Base-by-base conservation (phyloP, 306 rosid genomes). In the Canavalia gladiata region DNA sequence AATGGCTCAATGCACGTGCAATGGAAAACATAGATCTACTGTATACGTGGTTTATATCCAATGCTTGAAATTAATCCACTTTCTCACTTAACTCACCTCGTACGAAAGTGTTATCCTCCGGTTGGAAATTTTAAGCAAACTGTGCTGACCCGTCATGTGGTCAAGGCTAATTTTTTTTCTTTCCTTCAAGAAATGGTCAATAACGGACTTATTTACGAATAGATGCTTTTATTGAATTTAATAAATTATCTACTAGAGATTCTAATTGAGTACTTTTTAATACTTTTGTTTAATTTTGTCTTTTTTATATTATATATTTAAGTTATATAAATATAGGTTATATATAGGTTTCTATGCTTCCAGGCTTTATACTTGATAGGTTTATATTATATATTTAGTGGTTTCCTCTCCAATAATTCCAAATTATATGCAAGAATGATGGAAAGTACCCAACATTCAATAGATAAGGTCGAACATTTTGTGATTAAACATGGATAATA, bases 1-100 rank as follows among this genome's bases (percentile, higher is more conserved):
- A 73, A 64, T 75, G 28, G 64, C 80, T 81, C 84, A 73, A 64
- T 75, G 28, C 84, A 74, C 84, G 84, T 81, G 84, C 62, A 9
- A 31, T 45, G 18, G 80, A 74, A 81, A 74, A 81, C 12, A 10
- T 31, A 51, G n/a, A 54, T 37, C 7, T 18, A 34, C 4, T 7
- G 64, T 31, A 2, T 57, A 41, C 12, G 57, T 47, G 46, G 45
- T 45, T 6, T 25, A 37, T 46, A 33, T 37, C 60, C 34, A 51
- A 33, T 33, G 80, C 71, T 7, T 4, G 2, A 25, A 11, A 66
- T 41, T 66, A 13, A 9, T 25, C n/a, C 43, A 11, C 33, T 18
- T 58, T 34, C 62, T 0, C 49, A 4, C 4, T 4, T 2, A 37
- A 28, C n/a, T 2, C 7, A 50, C 10, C 29, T 28, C 64, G 6